A percentile compares a stretch with the other conserved stretches of the same genome.
These are phyloP conservation scores for Pichia sp. DNA, from an alignment of 1,139 yeast species.

Conservation along the genomic window DNA sequence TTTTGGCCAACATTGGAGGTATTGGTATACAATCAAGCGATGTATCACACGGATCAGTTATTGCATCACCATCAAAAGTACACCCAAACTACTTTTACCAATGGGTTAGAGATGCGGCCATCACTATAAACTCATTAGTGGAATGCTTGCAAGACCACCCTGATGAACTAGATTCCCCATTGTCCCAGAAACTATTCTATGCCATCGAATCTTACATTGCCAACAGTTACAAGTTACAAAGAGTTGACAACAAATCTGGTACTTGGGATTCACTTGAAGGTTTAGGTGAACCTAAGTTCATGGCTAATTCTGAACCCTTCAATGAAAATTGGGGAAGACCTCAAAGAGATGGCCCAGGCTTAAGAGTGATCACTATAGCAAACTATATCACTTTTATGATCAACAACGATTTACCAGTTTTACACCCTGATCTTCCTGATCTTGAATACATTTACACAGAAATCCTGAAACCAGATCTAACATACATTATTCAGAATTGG, in stretches of 20 bases:
- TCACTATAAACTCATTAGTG: conserved; percentile 68
- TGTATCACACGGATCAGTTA: conserved; percentile 65
- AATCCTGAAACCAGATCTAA: conserved; percentile 68
- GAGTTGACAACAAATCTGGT: conserved; percentile 70
- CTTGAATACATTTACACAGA: conserved; percentile 43
- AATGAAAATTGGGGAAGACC: conserved; percentile 87
- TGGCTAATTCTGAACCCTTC: conserved; percentile 63
- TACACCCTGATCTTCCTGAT: conserved; percentile 26
- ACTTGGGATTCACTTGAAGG: conserved; percentile 52
- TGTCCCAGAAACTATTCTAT: conserved; percentile 30
- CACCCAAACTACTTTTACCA: conserved; percentile 82
- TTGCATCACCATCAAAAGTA: conserved; percentile 76
- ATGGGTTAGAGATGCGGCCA: conserved; percentile 91
- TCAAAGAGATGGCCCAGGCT: conserved; percentile 93
- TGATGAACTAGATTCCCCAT: conserved; percentile 31
- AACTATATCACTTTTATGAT: conserved; percentile 51
- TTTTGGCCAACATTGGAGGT: conserved; percentile 67
- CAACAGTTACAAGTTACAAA: conserved; percentile 58
- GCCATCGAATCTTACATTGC: conserved; percentile 60
- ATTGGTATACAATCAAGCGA: conserved; percentile 33
- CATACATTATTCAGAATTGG: conserved; percentile 68
- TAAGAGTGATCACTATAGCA: conserved; percentile 65
- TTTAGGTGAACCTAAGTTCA: conserved; percentile 88
- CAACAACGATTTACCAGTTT: conserved; percentile 30
- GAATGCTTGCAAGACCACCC: conserved; percentile 46